phyloP scores from a whole-genome alignment of 2,329 filamentous ascomycete genomes.

The Clathrospora elynae region DNA sequence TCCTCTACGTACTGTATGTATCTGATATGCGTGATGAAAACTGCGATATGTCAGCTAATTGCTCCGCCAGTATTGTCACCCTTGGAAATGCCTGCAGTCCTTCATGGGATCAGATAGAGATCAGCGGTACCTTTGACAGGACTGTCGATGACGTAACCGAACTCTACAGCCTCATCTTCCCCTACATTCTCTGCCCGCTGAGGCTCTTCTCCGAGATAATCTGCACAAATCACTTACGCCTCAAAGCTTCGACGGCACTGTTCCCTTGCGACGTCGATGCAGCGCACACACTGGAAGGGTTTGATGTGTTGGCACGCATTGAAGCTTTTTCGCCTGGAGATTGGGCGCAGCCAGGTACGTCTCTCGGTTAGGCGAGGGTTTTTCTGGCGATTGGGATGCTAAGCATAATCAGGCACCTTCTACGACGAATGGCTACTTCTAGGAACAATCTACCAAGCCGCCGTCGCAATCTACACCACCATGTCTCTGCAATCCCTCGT shows the following conservation, averaged over 20 bases:
- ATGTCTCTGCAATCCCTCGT: constrained; percentile 33
- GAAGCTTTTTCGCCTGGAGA: constrained; percentile 29
- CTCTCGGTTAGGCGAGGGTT: no score
- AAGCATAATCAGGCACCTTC: constrained; percentile 32
- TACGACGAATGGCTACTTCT: constrained; percentile 32
- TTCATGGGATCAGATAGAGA: constrained; percentile 30
- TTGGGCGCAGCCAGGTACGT: constrained; percentile 40
- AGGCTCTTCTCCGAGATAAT: constrained; percentile 32
- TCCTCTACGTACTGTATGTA: constrained; percentile 36
- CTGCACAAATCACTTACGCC: constrained; percentile 31
- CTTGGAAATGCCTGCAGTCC: constrained; percentile 37
- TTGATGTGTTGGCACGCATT: constrained; percentile 28
- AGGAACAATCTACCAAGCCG: constrained; percentile 31
- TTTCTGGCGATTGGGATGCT: no score
- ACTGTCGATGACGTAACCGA: constrained; percentile 23
- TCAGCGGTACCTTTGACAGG: constrained; percentile 17
- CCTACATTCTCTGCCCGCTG: constrained; percentile 35
- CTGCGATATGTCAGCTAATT: no score
- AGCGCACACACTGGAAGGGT: constrained; percentile 20
- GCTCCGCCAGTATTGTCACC: constrained; percentile 26
- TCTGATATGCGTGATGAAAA: no score
- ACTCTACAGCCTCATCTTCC: constrained; percentile 37
- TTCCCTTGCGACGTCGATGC: constrained; percentile 13
- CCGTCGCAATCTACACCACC: constrained; percentile 36
- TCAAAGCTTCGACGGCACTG: constrained; percentile 14